These are phyloP conservation scores for Schwanniomyces occidentalis DNA, from an alignment of 805 yeast genomes.

Conservation along the genomic window DNA sequence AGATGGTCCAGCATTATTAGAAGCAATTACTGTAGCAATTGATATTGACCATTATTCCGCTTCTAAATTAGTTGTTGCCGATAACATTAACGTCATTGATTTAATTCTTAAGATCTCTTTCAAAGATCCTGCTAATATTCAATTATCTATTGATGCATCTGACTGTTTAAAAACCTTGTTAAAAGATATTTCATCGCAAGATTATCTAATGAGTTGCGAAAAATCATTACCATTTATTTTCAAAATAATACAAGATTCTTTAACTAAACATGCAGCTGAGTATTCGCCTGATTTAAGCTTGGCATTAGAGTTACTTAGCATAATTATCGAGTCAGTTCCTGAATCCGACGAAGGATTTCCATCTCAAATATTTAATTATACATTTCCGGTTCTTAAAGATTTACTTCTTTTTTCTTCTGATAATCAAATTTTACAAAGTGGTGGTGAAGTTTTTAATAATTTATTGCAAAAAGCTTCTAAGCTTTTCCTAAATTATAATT, in stretches of 20 bases:
- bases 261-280: slow-evolving; percentile 30
- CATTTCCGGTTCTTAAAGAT: slow-evolving; percentile 44
- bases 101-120: slow-evolving; percentile 65
- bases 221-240: slow-evolving; percentile 53
- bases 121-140: slow-evolving; percentile 74
- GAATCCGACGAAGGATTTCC: slow-evolving; percentile 28
- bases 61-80: slow-evolving; percentile 14
- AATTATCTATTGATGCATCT: slow-evolving; percentile 62
- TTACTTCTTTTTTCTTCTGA: slow-evolving; percentile 55
- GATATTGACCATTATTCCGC: slow-evolving; percentile 32
- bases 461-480: slow-evolving; percentile 47
- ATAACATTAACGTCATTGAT: slow-evolving; percentile 42
- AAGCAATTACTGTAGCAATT: slow-evolving; percentile 61
- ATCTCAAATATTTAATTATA: slow-evolving; percentile 37
- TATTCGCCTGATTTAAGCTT: slow-evolving; percentile 63
- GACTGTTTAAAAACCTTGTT: slow-evolving; percentile 68
- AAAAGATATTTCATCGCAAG: slow-evolving; percentile 41
- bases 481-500: slow-evolving; percentile 30
- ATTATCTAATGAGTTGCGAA: slow-evolving; percentile 50
- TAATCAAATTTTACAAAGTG: slow-evolving; percentile 73
- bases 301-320: slow-evolving; percentile 55
- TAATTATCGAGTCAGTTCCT: slow-evolving; percentile 50
- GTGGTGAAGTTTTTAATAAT: slow-evolving; percentile 71
- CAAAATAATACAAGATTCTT: slow-evolving; percentile 32
- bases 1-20: slow-evolving; percentile 75